A percentile compares a stretch with the other conserved stretches of the same genome.
Conservation (phyloP, 225 moss, liverwort and hornwort genomes). For the Polytrichum formosum region DNA sequence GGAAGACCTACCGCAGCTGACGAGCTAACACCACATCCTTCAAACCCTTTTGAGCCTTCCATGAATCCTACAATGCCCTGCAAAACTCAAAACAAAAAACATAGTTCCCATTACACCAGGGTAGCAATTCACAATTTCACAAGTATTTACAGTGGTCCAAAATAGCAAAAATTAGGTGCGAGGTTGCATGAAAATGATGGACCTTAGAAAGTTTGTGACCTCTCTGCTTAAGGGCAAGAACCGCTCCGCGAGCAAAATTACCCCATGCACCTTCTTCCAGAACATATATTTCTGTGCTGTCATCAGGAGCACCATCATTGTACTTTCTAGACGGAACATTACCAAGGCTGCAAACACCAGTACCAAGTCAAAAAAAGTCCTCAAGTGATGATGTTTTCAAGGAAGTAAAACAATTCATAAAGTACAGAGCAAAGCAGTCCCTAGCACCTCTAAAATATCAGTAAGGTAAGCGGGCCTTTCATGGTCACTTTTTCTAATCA, state of each 20-base stretch:
- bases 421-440: too few species aligned
- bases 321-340: constrained; percentile 57
- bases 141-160: too few species aligned
- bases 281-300: constrained; percentile 20
- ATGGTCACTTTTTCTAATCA: too few species aligned
- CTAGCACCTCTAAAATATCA: too few species aligned
- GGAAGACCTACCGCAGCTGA: constrained; percentile 79
- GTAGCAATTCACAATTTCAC: too few species aligned
- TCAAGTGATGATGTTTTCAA: too few species aligned
- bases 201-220: constrained; percentile 76
- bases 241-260: constrained; percentile 94
- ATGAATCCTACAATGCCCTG: constrained; percentile 87
- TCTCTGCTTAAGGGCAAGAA: constrained; percentile 64
- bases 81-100: not conserved
- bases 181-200: not conserved
- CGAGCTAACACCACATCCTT: constrained; percentile 96
- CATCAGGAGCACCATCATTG: constrained; percentile 26
- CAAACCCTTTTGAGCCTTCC: constrained; percentile 83
- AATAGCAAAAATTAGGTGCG: too few species aligned
- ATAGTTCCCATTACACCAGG: too few species aligned
- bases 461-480: too few species aligned
- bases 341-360: constrained; percentile 53
- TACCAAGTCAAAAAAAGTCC: too few species aligned
- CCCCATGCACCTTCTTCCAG: constrained; percentile 81
- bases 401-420: too few species aligned